Evolutionary conservation across 1,284 basidiomycete genomes (phyloP).

Genomic region (Heliocybe sulcata): DNA sequence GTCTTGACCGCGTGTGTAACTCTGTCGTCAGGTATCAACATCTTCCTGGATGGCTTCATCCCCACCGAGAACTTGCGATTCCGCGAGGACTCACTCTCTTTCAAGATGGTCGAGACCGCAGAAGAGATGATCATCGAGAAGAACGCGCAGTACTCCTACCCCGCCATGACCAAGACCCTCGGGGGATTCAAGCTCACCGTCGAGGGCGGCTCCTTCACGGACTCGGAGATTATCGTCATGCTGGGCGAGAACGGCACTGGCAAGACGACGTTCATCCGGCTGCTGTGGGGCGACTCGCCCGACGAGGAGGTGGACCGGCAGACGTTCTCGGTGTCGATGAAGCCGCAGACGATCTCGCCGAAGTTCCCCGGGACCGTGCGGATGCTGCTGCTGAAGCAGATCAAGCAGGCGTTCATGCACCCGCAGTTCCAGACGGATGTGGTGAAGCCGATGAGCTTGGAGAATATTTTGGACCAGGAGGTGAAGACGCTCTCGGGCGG

Average conservation of each 20-base stretch:
- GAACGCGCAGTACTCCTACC: slow-evolving; percentile 84
- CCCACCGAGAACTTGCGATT: slow-evolving; percentile 98
- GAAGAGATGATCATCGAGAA: slow-evolving; percentile 84
- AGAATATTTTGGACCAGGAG: slow-evolving; percentile 91
- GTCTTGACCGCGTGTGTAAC: background rate
- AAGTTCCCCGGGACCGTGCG: slow-evolving; percentile 93
- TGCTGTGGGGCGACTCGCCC: slow-evolving; percentile 85
- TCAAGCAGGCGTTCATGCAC: slow-evolving; percentile 93
- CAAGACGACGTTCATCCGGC: slow-evolving; percentile 93
- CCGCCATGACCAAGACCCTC: slow-evolving; percentile 92
- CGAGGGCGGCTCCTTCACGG: slow-evolving; percentile 81
- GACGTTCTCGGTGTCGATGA: slow-evolving; percentile 80
- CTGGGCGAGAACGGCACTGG: slow-evolving; percentile 97
- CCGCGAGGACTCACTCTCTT: slow-evolving; percentile 88
- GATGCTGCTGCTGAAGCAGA: slow-evolving; percentile 88
- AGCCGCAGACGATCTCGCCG: slow-evolving; percentile 94
- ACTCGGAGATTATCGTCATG: slow-evolving; percentile 97
- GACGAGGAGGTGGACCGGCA: slow-evolving; percentile 80
- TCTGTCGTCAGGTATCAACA: slow-evolving; percentile 76
- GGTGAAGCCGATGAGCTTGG: slow-evolving; percentile 91
- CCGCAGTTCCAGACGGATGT: slow-evolving; percentile 97
- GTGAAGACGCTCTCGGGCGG: slow-evolving; percentile 95
- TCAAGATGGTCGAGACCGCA: slow-evolving; percentile 93
- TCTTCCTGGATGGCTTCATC: slow-evolving; percentile 95
- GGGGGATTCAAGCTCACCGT: slow-evolving; percentile 92